phyloP scores from a whole-genome alignment of 2,329 filamentous ascomycete species.

The Clarireedia homoeocarpa region DNA sequence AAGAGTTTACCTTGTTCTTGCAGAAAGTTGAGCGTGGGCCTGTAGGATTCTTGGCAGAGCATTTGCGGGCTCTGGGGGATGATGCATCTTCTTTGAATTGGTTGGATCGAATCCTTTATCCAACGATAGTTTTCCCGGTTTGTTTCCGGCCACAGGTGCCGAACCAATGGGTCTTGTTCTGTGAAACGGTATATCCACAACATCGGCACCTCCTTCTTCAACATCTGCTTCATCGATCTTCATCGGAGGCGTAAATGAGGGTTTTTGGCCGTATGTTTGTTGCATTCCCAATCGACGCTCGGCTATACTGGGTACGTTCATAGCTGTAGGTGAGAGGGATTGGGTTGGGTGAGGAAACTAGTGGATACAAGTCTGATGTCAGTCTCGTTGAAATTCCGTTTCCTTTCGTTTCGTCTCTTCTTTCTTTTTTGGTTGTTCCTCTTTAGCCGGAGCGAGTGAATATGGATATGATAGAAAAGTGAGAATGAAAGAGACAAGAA shows the following conservation, averaged over 20 bases:
- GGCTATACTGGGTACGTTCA: constrained; percentile 4
- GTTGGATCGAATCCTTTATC: neutral
- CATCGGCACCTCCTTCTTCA: constrained; percentile 17
- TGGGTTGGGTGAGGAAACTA: constrained; percentile 9
- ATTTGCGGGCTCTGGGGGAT: neutral
- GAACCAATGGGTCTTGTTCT: constrained; percentile 1
- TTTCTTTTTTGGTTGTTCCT: neutral
- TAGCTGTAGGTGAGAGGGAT: neutral
- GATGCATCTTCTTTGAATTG: neutral
- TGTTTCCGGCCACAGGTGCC: neutral
- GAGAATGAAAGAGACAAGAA: neutral
- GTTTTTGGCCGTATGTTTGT: neutral
- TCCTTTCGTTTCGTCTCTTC: neutral
- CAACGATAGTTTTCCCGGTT: neutral
- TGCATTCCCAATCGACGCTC: constrained; percentile 4
- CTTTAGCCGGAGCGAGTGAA: neutral
- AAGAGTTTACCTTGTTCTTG: neutral
- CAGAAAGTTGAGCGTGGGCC: neutral
- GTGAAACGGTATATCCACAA: constrained; percentile 21
- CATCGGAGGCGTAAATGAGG: constrained; percentile 1
- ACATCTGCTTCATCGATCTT: constrained; percentile 3
- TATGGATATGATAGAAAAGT: neutral
- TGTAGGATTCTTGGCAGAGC: neutral
- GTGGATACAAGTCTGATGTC: neutral
- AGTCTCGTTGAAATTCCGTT: neutral